A percentile compares a stretch with the other conserved stretches of the same genome.
Evolutionary conservation across 495 filamentous ascomycete genomes (phyloP).

Genomic region (Lasiosphaeria miniovina): DNA sequence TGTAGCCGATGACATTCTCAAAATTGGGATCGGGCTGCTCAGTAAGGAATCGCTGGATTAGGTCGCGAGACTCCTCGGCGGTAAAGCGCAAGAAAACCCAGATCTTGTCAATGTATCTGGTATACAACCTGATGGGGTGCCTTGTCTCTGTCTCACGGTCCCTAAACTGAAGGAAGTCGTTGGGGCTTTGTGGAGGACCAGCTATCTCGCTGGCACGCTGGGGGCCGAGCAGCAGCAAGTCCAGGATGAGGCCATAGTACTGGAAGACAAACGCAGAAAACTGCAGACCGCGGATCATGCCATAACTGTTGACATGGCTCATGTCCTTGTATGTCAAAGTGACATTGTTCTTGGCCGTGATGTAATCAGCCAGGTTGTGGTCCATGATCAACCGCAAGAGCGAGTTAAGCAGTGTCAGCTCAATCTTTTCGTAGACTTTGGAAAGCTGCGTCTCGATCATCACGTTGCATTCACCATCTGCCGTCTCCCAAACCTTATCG

Average conservation of each 20-base stretch:
- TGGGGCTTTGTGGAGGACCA: slow-evolving; percentile 91
- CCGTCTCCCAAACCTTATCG: slow-evolving; percentile 93
- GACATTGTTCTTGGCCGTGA: slow-evolving; percentile 99
- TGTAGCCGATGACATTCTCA: slow-evolving; percentile 98
- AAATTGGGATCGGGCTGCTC: slow-evolving; percentile 99
- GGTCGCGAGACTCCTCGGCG: slow-evolving; percentile 89
- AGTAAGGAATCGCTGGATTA: slow-evolving; percentile 97
- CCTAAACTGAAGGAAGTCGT: slow-evolving; percentile 97
- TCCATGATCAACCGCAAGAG: slow-evolving; percentile 97
- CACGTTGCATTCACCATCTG: slow-evolving; percentile 96
- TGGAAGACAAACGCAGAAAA: slow-evolving; percentile 99
- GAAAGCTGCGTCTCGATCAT: slow-evolving; percentile 98
- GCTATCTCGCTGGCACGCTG: slow-evolving; percentile 96
- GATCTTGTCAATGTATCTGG: slow-evolving; percentile 94
- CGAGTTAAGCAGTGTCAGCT: slow-evolving; percentile 92
- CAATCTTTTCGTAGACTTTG: slow-evolving; percentile 99
- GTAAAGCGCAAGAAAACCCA: slow-evolving; percentile 97
- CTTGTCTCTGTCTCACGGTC: slow-evolving; percentile 86
- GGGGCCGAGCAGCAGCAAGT: slow-evolving; percentile 86
- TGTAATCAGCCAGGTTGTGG: slow-evolving; percentile 98
- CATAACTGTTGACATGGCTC: slow-evolving; percentile 99
- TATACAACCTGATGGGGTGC: slow-evolving; percentile 95
- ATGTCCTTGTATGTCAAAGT: slow-evolving; percentile 99
- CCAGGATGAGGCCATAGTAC: slow-evolving; percentile 95
- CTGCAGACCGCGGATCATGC: slow-evolving; percentile 94